These are phyloP conservation scores for Friedmanniomyces simplex DNA, from an alignment of 495 filamentous ascomycete species.

Conservation along the genomic window DNA sequence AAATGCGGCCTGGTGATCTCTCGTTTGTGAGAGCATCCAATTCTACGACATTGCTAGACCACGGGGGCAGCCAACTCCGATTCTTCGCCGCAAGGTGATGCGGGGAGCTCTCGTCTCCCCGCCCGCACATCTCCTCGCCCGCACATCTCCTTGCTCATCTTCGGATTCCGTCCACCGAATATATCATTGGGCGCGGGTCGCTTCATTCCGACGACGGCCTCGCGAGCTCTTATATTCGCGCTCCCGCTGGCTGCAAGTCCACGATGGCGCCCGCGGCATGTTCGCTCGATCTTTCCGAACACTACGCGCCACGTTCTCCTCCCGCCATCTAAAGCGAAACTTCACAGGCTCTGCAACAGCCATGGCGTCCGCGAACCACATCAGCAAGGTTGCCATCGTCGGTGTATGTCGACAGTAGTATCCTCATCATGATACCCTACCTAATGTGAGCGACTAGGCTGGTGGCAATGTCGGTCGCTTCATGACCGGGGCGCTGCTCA, in stretches of 20 bases:
- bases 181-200: not conserved
- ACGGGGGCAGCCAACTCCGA: too few relatives aligned
- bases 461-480: slow-evolving; percentile 1
- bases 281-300: not conserved
- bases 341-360: not conserved
- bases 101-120: too few relatives aligned
- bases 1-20: too few relatives aligned
- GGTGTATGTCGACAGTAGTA: not conserved
- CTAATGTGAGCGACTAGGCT: not conserved
- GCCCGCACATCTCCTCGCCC: too few relatives aligned
- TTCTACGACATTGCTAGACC: too few relatives aligned
- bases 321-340: not conserved
- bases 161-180: not conserved
- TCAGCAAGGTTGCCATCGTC: slow-evolving; percentile 3
- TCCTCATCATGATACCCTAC: not conserved
- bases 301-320: not conserved
- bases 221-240: not conserved
- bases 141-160: too few relatives aligned
- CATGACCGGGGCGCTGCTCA: not conserved
- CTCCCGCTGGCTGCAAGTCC: not conserved
- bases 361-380: not conserved
- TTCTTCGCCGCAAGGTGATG: too few relatives aligned
- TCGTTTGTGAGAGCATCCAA: too few relatives aligned
- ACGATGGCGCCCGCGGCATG: not conserved
- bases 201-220: not conserved